Evolutionary conservation across 257 asterid species (phyloP), one percentile per base, ranked within the genome.

Genomic region (Forsythia viridissima): DNA sequence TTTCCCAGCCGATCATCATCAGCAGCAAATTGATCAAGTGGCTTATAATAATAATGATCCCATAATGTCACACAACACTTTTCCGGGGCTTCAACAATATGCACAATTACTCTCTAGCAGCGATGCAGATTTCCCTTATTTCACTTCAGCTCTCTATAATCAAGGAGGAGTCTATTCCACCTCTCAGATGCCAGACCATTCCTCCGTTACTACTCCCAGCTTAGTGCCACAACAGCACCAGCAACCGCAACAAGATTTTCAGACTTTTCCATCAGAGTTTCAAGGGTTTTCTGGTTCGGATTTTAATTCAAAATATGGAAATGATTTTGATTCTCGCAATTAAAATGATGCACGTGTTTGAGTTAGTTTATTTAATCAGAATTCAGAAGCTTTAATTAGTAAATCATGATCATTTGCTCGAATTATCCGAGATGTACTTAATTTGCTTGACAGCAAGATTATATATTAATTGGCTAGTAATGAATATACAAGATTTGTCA

Each of bases 51-150:
- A n/a, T 55, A 4, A 55, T 18, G 83, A 72, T 59, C 79, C 85
- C 3, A 24, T 1, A 24, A 71, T 83, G 30, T 20, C 75, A 77
- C 85, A 80, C 11, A 86, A 86, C 16, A 77, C 88, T 3, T 92
- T 88, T 61, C 97, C 97, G 3, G 89, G 90, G 43, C 93, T 92
- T 63, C 87, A 80, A 43, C 91, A 91, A 65, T 92, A 92, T 44
- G 97, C 97, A 0, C 92, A 90, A 71, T 59, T 92, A 8, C 87
- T 92, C 8, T 92, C 96, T 2, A 88, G 96, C 81, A 83, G 76
- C 7, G 97, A 92, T 52, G 91, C 89, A 0, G 92, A 92, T 3
- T 76, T 92, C 20, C 92, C 97, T 65, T 90, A 85, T 72, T 75
- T 73, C 67, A 74, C 90, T 72, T 86, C 93, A 0, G 93, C 88